phyloP scores from a whole-genome alignment of 2,329 filamentous ascomycete species.

The Fusarium sp. region DNA sequence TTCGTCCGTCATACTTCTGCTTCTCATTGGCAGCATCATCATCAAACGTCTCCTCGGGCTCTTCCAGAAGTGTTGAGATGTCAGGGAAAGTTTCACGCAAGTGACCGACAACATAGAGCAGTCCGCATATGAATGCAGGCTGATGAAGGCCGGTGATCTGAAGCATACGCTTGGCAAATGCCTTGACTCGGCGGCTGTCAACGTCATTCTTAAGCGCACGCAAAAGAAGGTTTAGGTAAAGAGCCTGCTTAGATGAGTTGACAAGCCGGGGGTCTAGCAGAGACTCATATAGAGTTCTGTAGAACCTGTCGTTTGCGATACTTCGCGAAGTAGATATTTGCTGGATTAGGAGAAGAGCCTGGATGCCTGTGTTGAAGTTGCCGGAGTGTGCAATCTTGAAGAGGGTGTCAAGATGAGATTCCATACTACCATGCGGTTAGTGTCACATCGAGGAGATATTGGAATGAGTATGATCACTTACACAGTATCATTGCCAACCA shows the following conservation, averaged over 20 bases:
- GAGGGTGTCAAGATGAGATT: conserved; percentile 90
- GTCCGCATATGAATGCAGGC: conserved; percentile 89
- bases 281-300: conserved; percentile 94
- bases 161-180: conserved; percentile 92
- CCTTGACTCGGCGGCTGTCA: conserved; percentile 92
- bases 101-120: conserved; percentile 89
- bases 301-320: conserved; percentile 88
- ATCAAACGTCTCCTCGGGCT: conserved; percentile 78
- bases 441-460: neutral
- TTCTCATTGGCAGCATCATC: conserved; percentile 62
- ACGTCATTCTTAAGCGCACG: conserved; percentile 88
- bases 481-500: conserved; percentile 80
- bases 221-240: conserved; percentile 93
- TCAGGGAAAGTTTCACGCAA: conserved; percentile 83
- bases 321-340: conserved; percentile 86
- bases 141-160: conserved; percentile 91
- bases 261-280: conserved; percentile 88
- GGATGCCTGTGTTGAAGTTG: conserved; percentile 98
- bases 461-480: conserved; percentile 48
- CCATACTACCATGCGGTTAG: conserved; percentile 65
- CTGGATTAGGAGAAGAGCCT: conserved; percentile 94
- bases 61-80: conserved; percentile 79
- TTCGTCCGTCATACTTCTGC: conserved; percentile 81
- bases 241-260: conserved; percentile 91
- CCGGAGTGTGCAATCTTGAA: conserved; percentile 97